Evolutionary conservation across 805 yeast genomes (phyloP).

Genomic region (Candida vaughaniae): DNA sequence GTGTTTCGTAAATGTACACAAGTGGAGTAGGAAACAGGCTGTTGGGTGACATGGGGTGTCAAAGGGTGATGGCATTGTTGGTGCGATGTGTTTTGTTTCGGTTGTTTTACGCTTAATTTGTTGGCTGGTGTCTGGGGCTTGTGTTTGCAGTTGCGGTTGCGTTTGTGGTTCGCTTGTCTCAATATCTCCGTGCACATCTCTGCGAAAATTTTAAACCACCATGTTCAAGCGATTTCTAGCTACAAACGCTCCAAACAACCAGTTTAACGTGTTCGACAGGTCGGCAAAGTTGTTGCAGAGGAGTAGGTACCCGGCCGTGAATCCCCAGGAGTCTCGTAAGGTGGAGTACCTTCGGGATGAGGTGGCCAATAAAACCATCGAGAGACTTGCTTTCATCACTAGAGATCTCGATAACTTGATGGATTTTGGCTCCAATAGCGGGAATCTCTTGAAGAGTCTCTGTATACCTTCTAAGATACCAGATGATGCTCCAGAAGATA

Average conservation of each 20-base stretch:
- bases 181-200: too few relatives aligned
- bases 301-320: conserved; percentile 45
- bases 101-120: too few relatives aligned
- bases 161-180: too few relatives aligned
- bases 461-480: conserved; percentile 26
- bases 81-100: too few relatives aligned
- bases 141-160: too few relatives aligned
- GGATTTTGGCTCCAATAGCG: conserved; percentile 75
- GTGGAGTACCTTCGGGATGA: conserved; percentile 77
- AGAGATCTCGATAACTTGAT: conserved; percentile 58
- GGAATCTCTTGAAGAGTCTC: conserved; percentile 51
- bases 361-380: conserved; percentile 69
- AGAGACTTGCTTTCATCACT: conserved; percentile 70
- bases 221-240: conserved; percentile 21
- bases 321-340: conserved; percentile 45
- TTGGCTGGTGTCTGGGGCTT: too few relatives aligned
- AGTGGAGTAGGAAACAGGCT: too few relatives aligned
- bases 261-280: conserved; percentile 57
- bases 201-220: too few relatives aligned
- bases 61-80: too few relatives aligned
- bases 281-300: conserved; percentile 61
- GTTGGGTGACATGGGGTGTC: too few relatives aligned
- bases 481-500: conserved; percentile 32
- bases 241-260: conserved; percentile 24
- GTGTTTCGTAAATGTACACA: too few relatives aligned